Conservation (phyloP, 345 rosid genomes). For the Pistacia integerrima region DNA sequence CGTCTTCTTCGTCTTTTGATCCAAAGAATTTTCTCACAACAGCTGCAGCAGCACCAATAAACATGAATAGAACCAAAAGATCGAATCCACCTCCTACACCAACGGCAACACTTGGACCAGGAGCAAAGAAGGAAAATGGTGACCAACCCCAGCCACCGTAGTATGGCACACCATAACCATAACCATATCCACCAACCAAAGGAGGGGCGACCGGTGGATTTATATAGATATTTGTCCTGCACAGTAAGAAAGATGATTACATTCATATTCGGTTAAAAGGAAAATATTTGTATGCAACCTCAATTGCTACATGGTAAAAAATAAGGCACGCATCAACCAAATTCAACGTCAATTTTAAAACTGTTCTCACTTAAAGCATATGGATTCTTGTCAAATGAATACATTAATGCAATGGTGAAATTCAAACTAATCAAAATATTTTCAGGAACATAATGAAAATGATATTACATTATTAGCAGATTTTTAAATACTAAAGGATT, state of each 20-base stretch:
- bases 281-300: not conserved
- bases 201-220: conserved; percentile 92
- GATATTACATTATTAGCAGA: not conserved
- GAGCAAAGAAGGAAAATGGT: conserved; percentile 86
- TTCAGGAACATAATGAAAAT: not conserved
- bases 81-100: conserved; percentile 92
- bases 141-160: conserved; percentile 99
- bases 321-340: not conserved
- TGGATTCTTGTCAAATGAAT: not conserved
- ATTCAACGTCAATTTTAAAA: not conserved
- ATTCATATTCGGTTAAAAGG: not conserved
- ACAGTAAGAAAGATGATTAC: not conserved
- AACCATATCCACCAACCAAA: conserved; percentile 90
- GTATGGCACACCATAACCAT: conserved; percentile 70
- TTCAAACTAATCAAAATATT: not conserved
- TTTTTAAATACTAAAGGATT: not conserved
- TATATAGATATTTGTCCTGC: conserved; percentile 87
- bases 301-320: not conserved
- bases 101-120: conserved; percentile 81
- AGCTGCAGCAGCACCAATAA: conserved; percentile 83
- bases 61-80: conserved; percentile 54
- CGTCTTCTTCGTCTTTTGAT: conserved; percentile 63
- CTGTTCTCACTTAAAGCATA: not conserved
- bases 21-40: conserved; percentile 60
- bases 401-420: not conserved